A percentile compares a stretch with the other conserved stretches of the same genome.
Conservation (phyloP, 1,139 yeast species). For the Saccharomyces hybrid region DNA sequence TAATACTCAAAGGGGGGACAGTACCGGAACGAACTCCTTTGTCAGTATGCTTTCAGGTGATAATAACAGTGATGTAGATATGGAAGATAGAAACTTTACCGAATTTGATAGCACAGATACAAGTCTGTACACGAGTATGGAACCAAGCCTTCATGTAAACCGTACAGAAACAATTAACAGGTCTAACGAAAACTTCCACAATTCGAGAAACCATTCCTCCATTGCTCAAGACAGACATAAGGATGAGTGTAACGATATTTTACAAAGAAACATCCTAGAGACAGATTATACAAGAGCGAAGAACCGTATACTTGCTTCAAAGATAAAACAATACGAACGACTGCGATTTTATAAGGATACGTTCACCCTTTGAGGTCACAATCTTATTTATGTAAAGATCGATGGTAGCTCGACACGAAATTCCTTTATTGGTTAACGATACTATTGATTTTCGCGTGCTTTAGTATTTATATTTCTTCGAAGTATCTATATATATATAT, state of each 20-base stretch:
- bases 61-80: constrained; percentile 26
- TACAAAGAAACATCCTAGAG: constrained; percentile 13
- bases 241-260: constrained; percentile 4
- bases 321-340: constrained; percentile 21
- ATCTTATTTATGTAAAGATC: too few species aligned
- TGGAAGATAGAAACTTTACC: constrained; percentile 16
- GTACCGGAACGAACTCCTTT: constrained; percentile 14
- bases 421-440: too few species aligned
- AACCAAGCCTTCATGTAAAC: not conserved
- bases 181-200: not conserved
- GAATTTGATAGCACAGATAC: constrained; percentile 22
- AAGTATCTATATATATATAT: not conserved
- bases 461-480: not conserved
- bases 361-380: constrained; percentile 16
- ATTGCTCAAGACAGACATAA: not conserved
- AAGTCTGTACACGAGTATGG: constrained; percentile 8
- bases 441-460: not conserved
- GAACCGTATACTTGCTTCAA: constrained; percentile 14
- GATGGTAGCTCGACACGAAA: too few species aligned
- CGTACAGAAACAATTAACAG: not conserved
- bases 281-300: constrained; percentile 16
- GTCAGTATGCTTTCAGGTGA: constrained; percentile 15
- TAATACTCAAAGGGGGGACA: constrained; percentile 3
- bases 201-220: not conserved
- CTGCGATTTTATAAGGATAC: constrained; percentile 23